Evolutionary conservation across 306 rosid species (phyloP), one percentile per base, ranked within the genome.

Genomic region (Citrullus mucosospermus): DNA sequence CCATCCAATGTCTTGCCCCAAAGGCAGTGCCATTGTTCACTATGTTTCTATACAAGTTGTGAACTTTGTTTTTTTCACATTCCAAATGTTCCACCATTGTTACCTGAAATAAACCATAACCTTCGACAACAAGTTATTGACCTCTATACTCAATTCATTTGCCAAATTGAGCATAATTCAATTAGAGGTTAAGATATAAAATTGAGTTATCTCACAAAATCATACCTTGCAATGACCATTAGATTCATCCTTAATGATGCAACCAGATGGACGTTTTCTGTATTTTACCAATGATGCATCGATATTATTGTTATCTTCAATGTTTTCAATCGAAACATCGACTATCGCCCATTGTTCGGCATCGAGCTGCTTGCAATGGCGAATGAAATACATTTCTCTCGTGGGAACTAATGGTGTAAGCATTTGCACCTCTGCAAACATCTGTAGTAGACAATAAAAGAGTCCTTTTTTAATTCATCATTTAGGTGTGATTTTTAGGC

Each of bases 351-450:
- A 96, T 36, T 85, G 93, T 55, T 96, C 97, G 55, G 86, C 84
- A 67, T 84, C 90, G 82, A 92, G 80, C 76, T 92, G 96, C 85
- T 91, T 96, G 91, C 93, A 88, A 80, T 75, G 86, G 10, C 98
- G 81, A 75, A 96, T 93, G 61, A 96, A 96, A 81, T 96, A 91
- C 32, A 96, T 93, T 82, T 96, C 99, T 83, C 99, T 96, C 0
- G 99, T 92, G 69, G 88, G 82, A 76, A 96, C 98, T 91, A 91
- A 84, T 9, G 99, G 99, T 7, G 97, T 96, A 1, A 96, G 96
- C 97, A 92, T 92, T 82, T 96, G 99, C 80, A 91, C 58, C 89
- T 95, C 99, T 18, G 93, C 96, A 82, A 95, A 95, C 99, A 95
- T 95, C 99, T 95, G 83, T 78, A 71, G 22, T 8, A 39, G 15